Evolutionary conservation across 169 alveolate genomes (phyloP).

Genomic region (Theileria parva): DNA sequence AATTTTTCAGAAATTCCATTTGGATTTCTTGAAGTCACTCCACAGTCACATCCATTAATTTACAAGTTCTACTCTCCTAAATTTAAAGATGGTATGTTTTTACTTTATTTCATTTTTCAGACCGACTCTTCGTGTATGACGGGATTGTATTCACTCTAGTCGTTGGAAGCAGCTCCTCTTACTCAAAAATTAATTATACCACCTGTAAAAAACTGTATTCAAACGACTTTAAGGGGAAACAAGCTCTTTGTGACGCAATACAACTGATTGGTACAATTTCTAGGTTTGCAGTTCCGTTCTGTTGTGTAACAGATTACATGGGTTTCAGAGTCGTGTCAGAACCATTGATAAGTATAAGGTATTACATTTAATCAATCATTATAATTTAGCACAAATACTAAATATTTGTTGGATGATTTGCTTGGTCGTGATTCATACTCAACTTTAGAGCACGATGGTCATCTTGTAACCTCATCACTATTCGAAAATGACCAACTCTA

Average conservation of each 20-base stretch:
- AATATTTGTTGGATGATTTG: slow-evolving; percentile 17
- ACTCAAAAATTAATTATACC: slow-evolving; percentile 36
- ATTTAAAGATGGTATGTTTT: slow-evolving; percentile 49
- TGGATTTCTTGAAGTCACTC: slow-evolving; percentile 31
- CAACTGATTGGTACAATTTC: slow-evolving; percentile 57
- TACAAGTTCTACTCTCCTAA: slow-evolving; percentile 40
- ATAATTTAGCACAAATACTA: neutral
- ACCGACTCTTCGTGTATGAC: slow-evolving; percentile 50
- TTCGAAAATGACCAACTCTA: slow-evolving; percentile 43
- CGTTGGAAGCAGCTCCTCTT: slow-evolving; percentile 7
- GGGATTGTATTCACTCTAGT: slow-evolving; percentile 61
- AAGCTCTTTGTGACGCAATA: slow-evolving; percentile 72
- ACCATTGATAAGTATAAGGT: slow-evolving; percentile 67
- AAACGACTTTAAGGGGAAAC: slow-evolving; percentile 76
- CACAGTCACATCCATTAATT: slow-evolving; percentile 10
- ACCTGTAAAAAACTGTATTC: slow-evolving; percentile 71
- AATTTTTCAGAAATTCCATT: slow-evolving; percentile 13
- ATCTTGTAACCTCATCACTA: slow-evolving; percentile 50
- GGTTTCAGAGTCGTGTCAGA: slow-evolving; percentile 75
- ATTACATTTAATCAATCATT: slow-evolving; percentile 4
- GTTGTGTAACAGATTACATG: slow-evolving; percentile 71
- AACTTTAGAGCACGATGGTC: slow-evolving; percentile 25
- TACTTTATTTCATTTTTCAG: slow-evolving; percentile 6
- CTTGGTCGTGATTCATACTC: slow-evolving; percentile 16
- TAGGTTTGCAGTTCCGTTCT: slow-evolving; percentile 67